phyloP scores from a whole-genome alignment of 768 basidiomycete species.

The Suillus lakei region DNA sequence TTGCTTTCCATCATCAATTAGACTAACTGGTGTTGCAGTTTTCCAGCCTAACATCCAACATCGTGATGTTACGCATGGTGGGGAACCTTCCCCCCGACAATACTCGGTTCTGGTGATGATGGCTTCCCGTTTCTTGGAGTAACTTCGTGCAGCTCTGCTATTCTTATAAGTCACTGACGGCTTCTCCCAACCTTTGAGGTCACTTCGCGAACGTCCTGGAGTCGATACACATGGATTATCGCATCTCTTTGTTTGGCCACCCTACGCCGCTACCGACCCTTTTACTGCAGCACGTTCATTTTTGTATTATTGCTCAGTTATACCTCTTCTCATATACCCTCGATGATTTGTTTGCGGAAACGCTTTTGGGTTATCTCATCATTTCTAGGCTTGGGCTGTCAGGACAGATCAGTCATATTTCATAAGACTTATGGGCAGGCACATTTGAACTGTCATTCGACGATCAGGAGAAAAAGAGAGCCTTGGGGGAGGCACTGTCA shows the following conservation, averaged over 20 bases:
- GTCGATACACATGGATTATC: not conserved
- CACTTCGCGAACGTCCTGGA: not conserved
- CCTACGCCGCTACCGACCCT: not conserved
- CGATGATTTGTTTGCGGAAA: not conserved
- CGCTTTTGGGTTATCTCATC: not conserved
- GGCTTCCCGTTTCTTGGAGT: not conserved
- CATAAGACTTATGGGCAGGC: not conserved
- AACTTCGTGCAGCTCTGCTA: not conserved
- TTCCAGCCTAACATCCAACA: conserved; percentile 53
- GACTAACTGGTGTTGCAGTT: conserved; percentile 36
- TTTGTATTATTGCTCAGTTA: not conserved
- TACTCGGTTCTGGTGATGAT: conserved; percentile 45
- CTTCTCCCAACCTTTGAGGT: not conserved
- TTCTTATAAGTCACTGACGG: not conserved
- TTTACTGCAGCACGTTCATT: not conserved
- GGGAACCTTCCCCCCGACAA: conserved; percentile 39
- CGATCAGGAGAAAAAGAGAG: not conserved
- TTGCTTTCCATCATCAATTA: not conserved
- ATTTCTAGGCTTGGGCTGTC: not conserved
- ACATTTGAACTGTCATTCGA: not conserved
- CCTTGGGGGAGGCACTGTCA: not conserved
- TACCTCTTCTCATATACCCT: conserved; percentile 1
- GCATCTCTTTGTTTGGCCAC: not conserved
- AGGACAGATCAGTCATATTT: not conserved
- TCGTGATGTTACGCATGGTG: conserved; percentile 48